Base-by-base conservation (phyloP, 2,329 filamentous ascomycete genomes). In the Colletotrichum sp. region DNA sequence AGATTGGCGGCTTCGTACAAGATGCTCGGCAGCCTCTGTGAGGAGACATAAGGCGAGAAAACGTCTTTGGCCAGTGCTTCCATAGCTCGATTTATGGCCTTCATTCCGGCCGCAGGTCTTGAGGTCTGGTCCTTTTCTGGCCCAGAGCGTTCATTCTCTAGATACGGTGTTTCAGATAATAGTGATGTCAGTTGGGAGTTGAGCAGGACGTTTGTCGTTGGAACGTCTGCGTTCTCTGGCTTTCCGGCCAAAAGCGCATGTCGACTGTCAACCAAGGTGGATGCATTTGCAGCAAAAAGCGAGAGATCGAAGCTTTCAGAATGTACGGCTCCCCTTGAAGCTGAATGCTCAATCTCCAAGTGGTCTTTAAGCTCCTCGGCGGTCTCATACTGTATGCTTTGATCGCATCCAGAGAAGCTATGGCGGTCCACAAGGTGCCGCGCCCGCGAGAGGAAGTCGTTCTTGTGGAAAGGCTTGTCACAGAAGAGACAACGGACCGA, bases 241-340 rank as follows among this genome's bases (percentile, higher is more conserved):
- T 48, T 48, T 6, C 39, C 39, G 1, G 39, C 39, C 18, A 48
- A 48, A n/a, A 48, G 39, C 5, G 39, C 39, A n/a, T 48, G 9
- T 0, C 39, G 39, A 7, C 18, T 48, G 1, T 48, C 18, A 4
- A 48, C 39, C 18, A 0, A n/a, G 9, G 5, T 2, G 5, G 3
- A 12, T 24, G 0, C 52, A 9, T 12, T 24, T 0, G n/a, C 13
- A 24, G 52, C 52, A 57, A 57, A 57, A 9, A 24, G 21, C n/a
- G 52, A 57, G 0, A 26, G 52, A 1, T 48, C 39, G 39, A 57
- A 57, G 12, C 52, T 57, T 26, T 57, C 21, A n/a, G n/a, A n/a
- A n/a, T n/a, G n/a, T n/a, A n/a, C n/a, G 28, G 18, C 10, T n/a
- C 18, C 43, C 10, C 24, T 26, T 3, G 52, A 24, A 18, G 52